phyloP scores from a whole-genome alignment of 2,329 filamentous ascomycete species.

The Microdochium trichocladiopsis region DNA sequence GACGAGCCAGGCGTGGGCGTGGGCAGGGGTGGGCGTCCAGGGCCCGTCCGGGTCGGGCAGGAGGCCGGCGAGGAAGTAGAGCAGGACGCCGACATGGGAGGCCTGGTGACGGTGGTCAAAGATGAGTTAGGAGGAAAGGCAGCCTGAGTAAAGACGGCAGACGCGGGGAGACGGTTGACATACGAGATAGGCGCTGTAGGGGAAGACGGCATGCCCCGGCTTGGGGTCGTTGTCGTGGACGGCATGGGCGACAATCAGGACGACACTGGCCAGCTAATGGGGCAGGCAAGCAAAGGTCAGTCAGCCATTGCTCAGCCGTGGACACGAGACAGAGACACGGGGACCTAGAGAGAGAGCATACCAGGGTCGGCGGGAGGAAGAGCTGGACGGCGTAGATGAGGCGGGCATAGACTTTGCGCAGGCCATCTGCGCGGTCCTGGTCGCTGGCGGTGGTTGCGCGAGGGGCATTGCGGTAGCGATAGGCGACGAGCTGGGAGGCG shows the following conservation, averaged over 20 bases:
- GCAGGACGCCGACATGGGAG: constrained; percentile 29
- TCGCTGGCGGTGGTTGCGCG: constrained; percentile 8
- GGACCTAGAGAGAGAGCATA: too few relatives aligned
- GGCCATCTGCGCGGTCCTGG: constrained; percentile 15
- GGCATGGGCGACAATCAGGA: constrained; percentile 22
- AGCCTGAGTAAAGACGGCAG: background rate
- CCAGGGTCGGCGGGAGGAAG: constrained; percentile 20
- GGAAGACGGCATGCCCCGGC: constrained; percentile 17
- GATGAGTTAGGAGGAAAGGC: background rate
- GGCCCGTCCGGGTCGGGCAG: constrained; percentile 36
- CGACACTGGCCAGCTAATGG: constrained; percentile 23
- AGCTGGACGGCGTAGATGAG: constrained; percentile 28
- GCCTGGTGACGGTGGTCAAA: constrained; percentile 19
- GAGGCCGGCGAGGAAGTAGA: constrained; percentile 33
- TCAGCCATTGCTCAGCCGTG: background rate
- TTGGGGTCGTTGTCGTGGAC: constrained; percentile 16
- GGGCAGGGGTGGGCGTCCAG: constrained; percentile 28
- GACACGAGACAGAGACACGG: background rate
- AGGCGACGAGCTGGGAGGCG: constrained; percentile 26
- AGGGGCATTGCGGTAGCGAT: constrained; percentile 21
- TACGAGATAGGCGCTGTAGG: constrained; percentile 31
- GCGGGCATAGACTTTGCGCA: constrained; percentile 20
- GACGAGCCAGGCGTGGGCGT: constrained; percentile 24
- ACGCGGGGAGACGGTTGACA: constrained; percentile 7
- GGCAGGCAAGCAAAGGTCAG: too few relatives aligned